A percentile compares a stretch with the other conserved stretches of the same genome.
Conservation (phyloP, 805 yeast genomes). For the Saccharomyces paradoxus region DNA sequence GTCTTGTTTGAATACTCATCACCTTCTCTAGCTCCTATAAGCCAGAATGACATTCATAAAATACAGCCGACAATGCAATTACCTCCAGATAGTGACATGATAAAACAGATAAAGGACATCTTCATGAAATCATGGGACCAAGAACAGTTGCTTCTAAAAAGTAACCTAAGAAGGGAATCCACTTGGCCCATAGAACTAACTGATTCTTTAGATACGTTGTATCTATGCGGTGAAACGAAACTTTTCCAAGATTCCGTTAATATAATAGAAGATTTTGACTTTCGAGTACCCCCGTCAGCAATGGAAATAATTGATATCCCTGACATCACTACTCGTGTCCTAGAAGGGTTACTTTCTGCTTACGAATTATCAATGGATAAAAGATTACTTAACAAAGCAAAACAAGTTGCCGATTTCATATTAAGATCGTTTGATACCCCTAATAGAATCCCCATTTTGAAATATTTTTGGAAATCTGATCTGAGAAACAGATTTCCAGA, state of each 20-base stretch:
- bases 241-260: conserved; percentile 35
- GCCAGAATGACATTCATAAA: background rate
- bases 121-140: conserved; percentile 38
- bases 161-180: background rate
- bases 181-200: conserved; percentile 42
- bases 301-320: conserved; percentile 46
- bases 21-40: conserved; percentile 7
- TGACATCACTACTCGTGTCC: conserved; percentile 33
- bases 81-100: conserved; percentile 17
- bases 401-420: conserved; percentile 40
- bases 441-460: conserved; percentile 43
- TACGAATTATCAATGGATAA: conserved; percentile 40
- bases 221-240: conserved; percentile 36
- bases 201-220: conserved; percentile 46
- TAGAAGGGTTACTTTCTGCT: conserved; percentile 47
- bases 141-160: conserved; percentile 5
- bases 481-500: conserved; percentile 34
- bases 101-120: conserved; percentile 30
- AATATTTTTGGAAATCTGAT: conserved; percentile 36
- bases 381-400: conserved; percentile 32
- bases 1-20: conserved; percentile 20
- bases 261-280: conserved; percentile 33
- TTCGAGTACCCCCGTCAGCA: conserved; percentile 33
- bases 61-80: background rate
- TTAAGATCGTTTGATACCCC: conserved; percentile 54